These are phyloP conservation scores for Dactylellina cionopaga DNA, from an alignment of 2,329 filamentous ascomycete genomes.

Conservation along the genomic window DNA sequence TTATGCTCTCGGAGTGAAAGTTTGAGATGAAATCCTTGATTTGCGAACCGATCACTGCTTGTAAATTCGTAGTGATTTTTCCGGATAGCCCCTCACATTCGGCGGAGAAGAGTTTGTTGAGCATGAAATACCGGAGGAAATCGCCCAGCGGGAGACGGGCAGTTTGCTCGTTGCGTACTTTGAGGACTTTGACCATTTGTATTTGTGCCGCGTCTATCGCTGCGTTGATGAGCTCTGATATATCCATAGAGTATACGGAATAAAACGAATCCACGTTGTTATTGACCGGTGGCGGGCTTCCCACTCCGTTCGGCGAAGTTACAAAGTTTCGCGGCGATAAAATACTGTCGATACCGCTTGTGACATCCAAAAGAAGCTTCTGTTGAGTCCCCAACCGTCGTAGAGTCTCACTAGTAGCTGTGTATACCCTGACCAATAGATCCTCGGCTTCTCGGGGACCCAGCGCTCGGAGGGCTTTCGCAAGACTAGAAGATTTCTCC, in stretches of 20 bases:
- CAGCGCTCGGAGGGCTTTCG: slow-evolving; percentile 84
- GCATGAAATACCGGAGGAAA: slow-evolving; percentile 82
- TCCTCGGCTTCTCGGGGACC: slow-evolving; percentile 86
- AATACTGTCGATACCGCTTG: slow-evolving; percentile 66
- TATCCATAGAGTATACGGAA: slow-evolving; percentile 67
- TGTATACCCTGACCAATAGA: slow-evolving; percentile 83
- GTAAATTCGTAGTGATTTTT: slow-evolving; percentile 77
- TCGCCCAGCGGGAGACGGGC: slow-evolving; percentile 72
- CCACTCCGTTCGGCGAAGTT: slow-evolving; percentile 64
- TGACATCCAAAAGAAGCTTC: slow-evolving; percentile 93
- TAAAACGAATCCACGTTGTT: slow-evolving; percentile 45
- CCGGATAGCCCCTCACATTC: slow-evolving; percentile 88
- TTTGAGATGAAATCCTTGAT: slow-evolving; percentile 81
- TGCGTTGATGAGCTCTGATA: slow-evolving; percentile 80
- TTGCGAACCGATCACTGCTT: slow-evolving; percentile 81
- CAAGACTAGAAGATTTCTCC: slow-evolving; percentile 73
- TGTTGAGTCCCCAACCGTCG: slow-evolving; percentile 87
- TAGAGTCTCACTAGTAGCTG: slow-evolving; percentile 85
- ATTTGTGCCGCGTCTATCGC: slow-evolving; percentile 80
- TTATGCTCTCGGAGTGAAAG: slow-evolving; percentile 76
- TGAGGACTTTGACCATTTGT: slow-evolving; percentile 75
- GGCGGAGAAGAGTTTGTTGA: slow-evolving; percentile 84
- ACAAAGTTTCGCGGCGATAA: slow-evolving; percentile 61
- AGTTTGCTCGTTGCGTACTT: slow-evolving; percentile 78
- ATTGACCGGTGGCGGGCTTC: slow-evolving; percentile 55